Conservation (phyloP, 208 protist genomes). For the Leishmania guyanensis region DNA sequence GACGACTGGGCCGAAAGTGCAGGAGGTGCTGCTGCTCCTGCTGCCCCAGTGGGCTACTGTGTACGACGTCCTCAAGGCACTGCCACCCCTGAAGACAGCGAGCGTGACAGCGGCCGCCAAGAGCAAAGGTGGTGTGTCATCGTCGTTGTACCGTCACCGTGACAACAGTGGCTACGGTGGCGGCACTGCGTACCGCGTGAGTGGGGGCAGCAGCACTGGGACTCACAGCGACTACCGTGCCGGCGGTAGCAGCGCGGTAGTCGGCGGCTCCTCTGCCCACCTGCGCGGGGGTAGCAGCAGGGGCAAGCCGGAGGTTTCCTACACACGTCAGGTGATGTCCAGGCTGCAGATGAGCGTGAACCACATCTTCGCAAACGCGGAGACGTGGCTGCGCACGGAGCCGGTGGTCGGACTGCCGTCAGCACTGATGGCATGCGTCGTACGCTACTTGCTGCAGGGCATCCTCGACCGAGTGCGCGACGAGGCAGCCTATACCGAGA, state of each 20-base stretch:
- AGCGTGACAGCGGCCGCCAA: constrained; percentile 4
- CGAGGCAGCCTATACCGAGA: constrained; percentile 29
- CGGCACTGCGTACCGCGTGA: constrained; percentile 4
- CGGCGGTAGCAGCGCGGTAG: constrained; percentile 15
- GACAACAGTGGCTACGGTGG: constrained; percentile 12
- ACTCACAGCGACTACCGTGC: constrained; percentile 31
- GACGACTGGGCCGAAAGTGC: constrained; percentile 20
- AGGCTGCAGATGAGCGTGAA: constrained; percentile 71
- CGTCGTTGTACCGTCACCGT: constrained; percentile 6
- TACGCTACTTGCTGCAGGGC: constrained; percentile 71
- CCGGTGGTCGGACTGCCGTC: constrained; percentile 40
- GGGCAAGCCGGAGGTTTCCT: constrained; percentile 26
- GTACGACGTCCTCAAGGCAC: constrained; percentile 38
- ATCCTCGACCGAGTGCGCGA: constrained; percentile 69
- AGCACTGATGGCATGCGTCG: constrained; percentile 46
- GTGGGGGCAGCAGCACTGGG: constrained; percentile 13
- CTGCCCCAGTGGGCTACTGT: constrained; percentile 45
- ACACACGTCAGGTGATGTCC: constrained; percentile 58
- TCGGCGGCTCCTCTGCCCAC: constrained; percentile 1
- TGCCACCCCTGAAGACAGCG: constrained; percentile 23
- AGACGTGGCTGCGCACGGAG: constrained; percentile 40
- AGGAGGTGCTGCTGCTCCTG: constrained; percentile 34
- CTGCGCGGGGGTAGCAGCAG: constrained; percentile 13
- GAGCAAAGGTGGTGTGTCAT: neutral
- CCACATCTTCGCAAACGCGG: constrained; percentile 63